Evolutionary conservation across 1,139 yeast species (phyloP).

Genomic region (Suhomyces terraborum): DNA sequence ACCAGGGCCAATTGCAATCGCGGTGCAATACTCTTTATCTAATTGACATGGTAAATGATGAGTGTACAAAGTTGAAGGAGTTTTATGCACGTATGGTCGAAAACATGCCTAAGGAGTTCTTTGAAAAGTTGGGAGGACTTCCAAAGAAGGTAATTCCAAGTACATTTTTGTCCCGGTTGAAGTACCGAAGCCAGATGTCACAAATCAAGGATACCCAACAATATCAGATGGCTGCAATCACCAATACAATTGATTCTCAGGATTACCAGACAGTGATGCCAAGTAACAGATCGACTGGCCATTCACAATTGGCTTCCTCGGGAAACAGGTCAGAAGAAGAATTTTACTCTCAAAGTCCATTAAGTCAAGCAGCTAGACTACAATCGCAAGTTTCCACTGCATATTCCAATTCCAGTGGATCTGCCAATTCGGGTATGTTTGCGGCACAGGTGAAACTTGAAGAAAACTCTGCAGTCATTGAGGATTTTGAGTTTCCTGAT

Average conservation of each 20-base stretch:
- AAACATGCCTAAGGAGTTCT: slow-evolving; percentile 9
- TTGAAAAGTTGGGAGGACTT: slow-evolving; percentile 7
- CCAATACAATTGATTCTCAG: slow-evolving; percentile 4
- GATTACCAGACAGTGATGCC: neutral
- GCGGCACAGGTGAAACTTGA: slow-evolving; percentile 7
- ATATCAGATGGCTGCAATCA: slow-evolving; percentile 6
- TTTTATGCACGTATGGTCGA: slow-evolving; percentile 8
- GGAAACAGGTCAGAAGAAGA: neutral
- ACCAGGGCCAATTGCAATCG: slow-evolving; percentile 11
- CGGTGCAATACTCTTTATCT: slow-evolving; percentile 3
- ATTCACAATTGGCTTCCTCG: neutral
- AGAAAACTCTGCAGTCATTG: slow-evolving; percentile 1
- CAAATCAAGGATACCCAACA: slow-evolving; percentile 9
- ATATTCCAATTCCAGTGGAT: slow-evolving; percentile 1
- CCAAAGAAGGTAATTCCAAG: slow-evolving; percentile 8
- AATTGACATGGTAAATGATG: slow-evolving; percentile 1
- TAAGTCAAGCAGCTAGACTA: neutral
- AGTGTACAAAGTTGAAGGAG: slow-evolving; percentile 3
- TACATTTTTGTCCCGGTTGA: slow-evolving; percentile 3
- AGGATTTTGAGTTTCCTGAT: slow-evolving; percentile 9
- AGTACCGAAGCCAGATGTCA: slow-evolving; percentile 3
- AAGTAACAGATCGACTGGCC: neutral
- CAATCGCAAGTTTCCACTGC: slow-evolving; percentile 5
- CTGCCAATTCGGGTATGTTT: neutral
- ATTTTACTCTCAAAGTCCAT: neutral